Conservation (phyloP, 768 basidiomycete genomes). For the Phallus indusiatus region DNA sequence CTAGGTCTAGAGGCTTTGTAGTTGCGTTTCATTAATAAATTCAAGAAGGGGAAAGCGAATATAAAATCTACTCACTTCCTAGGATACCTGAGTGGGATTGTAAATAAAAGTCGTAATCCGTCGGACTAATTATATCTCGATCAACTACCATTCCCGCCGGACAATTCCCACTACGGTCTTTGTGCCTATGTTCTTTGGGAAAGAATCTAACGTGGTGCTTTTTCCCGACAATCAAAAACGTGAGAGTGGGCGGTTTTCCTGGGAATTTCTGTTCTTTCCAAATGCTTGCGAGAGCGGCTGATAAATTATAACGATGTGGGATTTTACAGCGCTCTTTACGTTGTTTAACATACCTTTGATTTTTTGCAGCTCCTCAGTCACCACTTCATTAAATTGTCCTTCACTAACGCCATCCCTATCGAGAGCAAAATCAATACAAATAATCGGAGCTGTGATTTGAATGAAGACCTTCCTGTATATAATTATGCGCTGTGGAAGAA, state of each 20-base stretch:
- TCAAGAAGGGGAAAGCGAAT: neutral
- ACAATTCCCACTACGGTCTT: conserved; percentile 40
- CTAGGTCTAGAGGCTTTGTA: conserved; percentile 42
- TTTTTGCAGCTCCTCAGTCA: conserved; percentile 33
- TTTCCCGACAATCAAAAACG: conserved; percentile 56
- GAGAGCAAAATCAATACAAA: too few species aligned
- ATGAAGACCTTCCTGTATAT: conserved; percentile 16
- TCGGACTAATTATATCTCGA: conserved; percentile 35
- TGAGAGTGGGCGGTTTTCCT: conserved; percentile 28
- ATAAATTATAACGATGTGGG: too few species aligned
- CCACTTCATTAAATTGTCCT: conserved; percentile 36
- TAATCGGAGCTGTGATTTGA: neutral
- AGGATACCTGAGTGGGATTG: conserved; percentile 47
- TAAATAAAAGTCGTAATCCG: conserved; percentile 42
- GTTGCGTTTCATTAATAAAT: neutral
- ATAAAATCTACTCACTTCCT: conserved; percentile 25
- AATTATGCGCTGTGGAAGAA: conserved; percentile 14
- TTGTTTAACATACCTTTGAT: conserved; percentile 31
- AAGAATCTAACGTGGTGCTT: conserved; percentile 49
- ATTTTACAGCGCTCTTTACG: neutral
- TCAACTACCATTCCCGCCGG: conserved; percentile 43
- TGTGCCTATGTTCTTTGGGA: conserved; percentile 19
- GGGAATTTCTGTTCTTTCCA: conserved; percentile 14
- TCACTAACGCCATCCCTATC: conserved; percentile 42
- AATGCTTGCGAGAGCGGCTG: conserved; percentile 21